A percentile compares a stretch with the other conserved stretches of the same genome.
phyloP scores from a whole-genome alignment of 352 stramenopile species.

The Elongisporangium anandrum region DNA sequence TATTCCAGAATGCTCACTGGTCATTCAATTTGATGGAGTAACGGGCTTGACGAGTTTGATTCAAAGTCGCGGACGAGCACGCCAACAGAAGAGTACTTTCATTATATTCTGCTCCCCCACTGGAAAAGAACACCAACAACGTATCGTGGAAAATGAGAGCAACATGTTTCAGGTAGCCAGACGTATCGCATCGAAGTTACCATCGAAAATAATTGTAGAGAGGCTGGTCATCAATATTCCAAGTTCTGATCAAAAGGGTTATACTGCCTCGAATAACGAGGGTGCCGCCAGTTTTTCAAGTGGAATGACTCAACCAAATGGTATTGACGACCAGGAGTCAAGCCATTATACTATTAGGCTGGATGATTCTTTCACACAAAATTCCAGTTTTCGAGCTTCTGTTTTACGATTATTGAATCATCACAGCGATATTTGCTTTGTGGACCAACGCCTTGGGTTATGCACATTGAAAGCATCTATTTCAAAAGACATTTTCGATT shows the following conservation, averaged over 20 bases:
- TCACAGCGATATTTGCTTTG: background rate
- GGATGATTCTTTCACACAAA: too few species aligned
- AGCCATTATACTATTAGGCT: too few species aligned
- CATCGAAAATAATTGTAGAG: constrained; percentile 39
- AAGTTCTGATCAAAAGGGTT: too few species aligned
- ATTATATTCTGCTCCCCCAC: constrained; percentile 58
- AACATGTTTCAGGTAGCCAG: constrained; percentile 36
- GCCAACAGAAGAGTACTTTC: constrained; percentile 52
- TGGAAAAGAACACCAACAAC: constrained; percentile 32
- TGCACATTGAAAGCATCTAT: constrained; percentile 32
- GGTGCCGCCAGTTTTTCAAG: too few species aligned
- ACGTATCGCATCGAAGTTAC: constrained; percentile 23
- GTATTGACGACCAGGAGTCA: too few species aligned
- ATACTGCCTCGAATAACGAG: too few species aligned
- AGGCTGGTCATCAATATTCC: constrained; percentile 19
- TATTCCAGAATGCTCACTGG: constrained; percentile 70
- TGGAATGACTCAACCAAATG: too few species aligned
- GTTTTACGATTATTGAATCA: too few species aligned
- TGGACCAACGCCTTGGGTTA: constrained; percentile 34
- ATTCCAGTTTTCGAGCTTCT: too few species aligned
- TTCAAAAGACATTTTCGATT: constrained; percentile 23
- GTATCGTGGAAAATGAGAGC: constrained; percentile 55
- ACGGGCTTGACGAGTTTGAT: constrained; percentile 69
- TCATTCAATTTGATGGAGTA: constrained; percentile 76
- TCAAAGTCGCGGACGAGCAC: constrained; percentile 67